A percentile compares a stretch with the other conserved stretches of the same genome.
phyloP scores from a whole-genome alignment of 192 early-diverging fungal species.

The Linnemannia schmuckeri region DNA sequence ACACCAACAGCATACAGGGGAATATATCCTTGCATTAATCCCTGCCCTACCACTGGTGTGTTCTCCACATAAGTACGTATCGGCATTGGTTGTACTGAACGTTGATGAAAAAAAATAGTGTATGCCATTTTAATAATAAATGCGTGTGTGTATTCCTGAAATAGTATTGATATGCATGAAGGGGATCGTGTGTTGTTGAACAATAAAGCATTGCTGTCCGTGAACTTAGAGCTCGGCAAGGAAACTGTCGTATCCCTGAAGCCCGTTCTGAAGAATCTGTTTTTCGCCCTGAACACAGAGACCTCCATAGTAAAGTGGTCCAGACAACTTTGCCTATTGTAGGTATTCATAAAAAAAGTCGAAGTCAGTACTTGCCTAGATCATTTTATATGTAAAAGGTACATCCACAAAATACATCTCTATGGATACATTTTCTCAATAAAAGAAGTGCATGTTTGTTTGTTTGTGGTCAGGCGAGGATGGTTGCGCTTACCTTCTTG shows the following conservation, averaged over 20 bases:
- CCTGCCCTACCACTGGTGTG: no score
- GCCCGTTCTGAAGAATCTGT: constrained; percentile 46
- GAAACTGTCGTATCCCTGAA: constrained; percentile 28
- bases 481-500: constrained; percentile 31
- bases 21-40: no score
- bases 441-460: not conserved
- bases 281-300: constrained; percentile 54
- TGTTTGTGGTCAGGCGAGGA: no score
- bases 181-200: no score
- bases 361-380: not conserved
- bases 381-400: not conserved
- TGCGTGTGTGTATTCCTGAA: no score
- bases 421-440: not conserved
- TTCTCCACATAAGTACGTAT: no score
- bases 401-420: not conserved
- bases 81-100: no score
- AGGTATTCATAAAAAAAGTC: not conserved
- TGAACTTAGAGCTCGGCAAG: constrained; percentile 22
- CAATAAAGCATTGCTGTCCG: not conserved
- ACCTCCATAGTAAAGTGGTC: constrained; percentile 40
- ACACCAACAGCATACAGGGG: no score
- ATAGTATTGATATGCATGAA: no score
- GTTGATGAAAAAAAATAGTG: no score
- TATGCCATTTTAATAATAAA: no score
- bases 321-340: constrained; percentile 40